These are phyloP conservation scores for Colletotrichum eleusines DNA, from an alignment of 2,329 filamentous ascomycete genomes.

Conservation along the genomic window DNA sequence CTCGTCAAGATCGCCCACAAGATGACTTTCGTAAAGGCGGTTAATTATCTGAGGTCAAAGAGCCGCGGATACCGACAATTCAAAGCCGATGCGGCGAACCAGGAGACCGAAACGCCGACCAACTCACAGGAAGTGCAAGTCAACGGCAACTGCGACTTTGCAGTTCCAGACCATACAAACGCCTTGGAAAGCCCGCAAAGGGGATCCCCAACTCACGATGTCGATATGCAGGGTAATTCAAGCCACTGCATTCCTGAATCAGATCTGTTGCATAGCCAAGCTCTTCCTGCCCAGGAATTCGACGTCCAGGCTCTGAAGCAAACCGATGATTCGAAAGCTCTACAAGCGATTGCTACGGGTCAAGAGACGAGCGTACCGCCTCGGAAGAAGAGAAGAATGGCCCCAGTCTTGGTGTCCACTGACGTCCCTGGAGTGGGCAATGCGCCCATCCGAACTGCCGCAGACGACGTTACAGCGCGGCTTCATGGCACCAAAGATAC, in stretches of 20 bases:
- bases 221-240: constrained; percentile 28
- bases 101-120: not conserved
- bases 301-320: not conserved
- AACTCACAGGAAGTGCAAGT: constrained; percentile 11
- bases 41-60: constrained; percentile 51
- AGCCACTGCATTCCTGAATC: not conserved
- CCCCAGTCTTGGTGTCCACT: constrained; percentile 44
- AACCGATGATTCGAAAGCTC: no score
- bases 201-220: not conserved
- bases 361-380: constrained; percentile 35
- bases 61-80: constrained; percentile 41
- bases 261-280: not conserved
- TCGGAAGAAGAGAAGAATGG: constrained; percentile 48
- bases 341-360: not conserved
- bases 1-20: constrained; percentile 70
- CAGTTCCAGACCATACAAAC: not conserved
- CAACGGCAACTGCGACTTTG: not conserved
- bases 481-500: not conserved
- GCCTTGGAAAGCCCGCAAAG: not conserved
- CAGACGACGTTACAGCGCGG: constrained; percentile 27
- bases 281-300: not conserved
- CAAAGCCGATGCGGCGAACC: constrained; percentile 14
- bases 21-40: constrained; percentile 67
- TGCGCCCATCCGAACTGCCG: constrained; percentile 25
- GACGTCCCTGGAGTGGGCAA: constrained; percentile 38